Base-by-base conservation (phyloP, 495 filamentous ascomycete genomes). In the Hypoxylon trugodes region DNA sequence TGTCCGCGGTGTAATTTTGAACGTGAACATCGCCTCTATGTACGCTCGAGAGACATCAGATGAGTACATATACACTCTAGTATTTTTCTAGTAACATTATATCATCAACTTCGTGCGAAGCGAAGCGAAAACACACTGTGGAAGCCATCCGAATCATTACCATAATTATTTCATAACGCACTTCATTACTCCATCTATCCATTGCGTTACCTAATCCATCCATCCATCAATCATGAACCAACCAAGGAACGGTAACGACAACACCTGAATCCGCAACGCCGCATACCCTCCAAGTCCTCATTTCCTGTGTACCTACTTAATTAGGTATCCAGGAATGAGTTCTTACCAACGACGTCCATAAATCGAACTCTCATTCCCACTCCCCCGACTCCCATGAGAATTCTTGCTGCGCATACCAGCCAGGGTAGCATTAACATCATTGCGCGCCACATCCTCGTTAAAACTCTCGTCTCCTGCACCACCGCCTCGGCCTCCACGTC, bases 271-370 rank as follows among this genome's bases (percentile, higher is more conserved):
- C 21, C 50, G 35, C 1, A 49, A 59, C 55, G 35, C 55, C 55
- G 3, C 13, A 36, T 47, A n/a, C 1, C 18, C n/a, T n/a, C 38
- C 24, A 30, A 10, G 24, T 16, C 43, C 45, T 50, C 43, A 40
- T 42, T 15, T 18, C 16, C 7, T 13, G 13, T 36, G 38, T 38
- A 19, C 16, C 9, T 10, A 28, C 19, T 6, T 5, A 30, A 8
- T 24, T 22, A 32, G 7, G 15, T 19, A 32, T 9, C 18, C 38
- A n/a, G n/a, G n/a, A n/a, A n/a, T n/a, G n/a, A n/a, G n/a, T 15
- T 13, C 7, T 70, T 42, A 79, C 77, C 77, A 79, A 58, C 77
- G 22, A 18, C 76, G 61, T 16, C 77, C 77, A 64, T 70, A 78
- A 52, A 77, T 57, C 41, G 68, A n/a, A 21, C 30, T 60, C 36